Evolutionary conservation across 371 early-diverging fungal genomes (phyloP), one percentile per base, ranked within the genome.

Genomic region (Blakeslea trispora): DNA sequence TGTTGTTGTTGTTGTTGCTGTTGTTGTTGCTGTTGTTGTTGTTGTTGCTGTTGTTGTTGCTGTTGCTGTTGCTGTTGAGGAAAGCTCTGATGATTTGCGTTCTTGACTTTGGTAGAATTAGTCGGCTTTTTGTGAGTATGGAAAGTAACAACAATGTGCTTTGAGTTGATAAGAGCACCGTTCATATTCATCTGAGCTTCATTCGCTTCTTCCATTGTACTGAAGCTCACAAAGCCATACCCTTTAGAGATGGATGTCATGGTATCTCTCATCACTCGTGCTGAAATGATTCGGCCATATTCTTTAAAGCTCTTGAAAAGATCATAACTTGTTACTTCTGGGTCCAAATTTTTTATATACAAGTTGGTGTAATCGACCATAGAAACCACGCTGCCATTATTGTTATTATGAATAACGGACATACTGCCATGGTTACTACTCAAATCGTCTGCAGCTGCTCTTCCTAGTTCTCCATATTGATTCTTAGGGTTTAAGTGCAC

Each of bases 251-350:
- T 80, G 50, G 83, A 82, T 3, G 92, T 89, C 37, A 69, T 59
- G 4, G 83, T 82, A 59, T 96, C 97, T 58, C 86, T 85, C 92
- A 96, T 92, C 41, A 96, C 89, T 48, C 74, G 51, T 15, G 72
- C 75, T 46, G 75, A 75, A 32, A 78, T 69, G 17, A 78, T 78
- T 24, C 68, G 63, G 31, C 79, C 79, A 58, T 62, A 78, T 34
- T 51, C 57, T 46, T 60, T 63, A 48, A 78, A 78, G 13, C 61
- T 46, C n/a, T 66, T 61, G 41, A 73, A 71, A 21, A 78, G 54
- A 43, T 78, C 75, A 21, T 67, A 63, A 56, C 75, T 78, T 17
- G 71, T 69, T 32, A 75, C 68, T 50, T 64, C 64, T 23, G 55
- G 37, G 60, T 78, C 79, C 45, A 78, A 47, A 59, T 78, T 78